phyloP scores from a whole-genome alignment of 2,329 filamentous ascomycete genomes.

The Thielaviopsis musarum region DNA sequence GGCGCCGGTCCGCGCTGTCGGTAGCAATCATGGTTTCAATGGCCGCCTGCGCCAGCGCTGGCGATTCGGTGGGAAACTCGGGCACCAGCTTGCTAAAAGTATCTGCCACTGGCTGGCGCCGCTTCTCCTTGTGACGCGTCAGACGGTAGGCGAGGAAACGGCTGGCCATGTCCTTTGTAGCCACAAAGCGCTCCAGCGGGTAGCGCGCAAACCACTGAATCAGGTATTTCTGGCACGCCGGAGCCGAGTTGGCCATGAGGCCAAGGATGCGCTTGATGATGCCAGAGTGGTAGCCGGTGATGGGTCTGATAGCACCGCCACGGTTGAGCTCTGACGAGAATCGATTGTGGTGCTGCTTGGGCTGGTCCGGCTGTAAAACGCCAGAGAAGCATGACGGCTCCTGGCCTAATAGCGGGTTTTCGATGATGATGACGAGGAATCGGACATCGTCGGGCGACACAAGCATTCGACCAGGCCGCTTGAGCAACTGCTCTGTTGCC shows the following conservation, averaged over 20 bases:
- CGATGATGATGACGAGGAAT: conserved; percentile 61
- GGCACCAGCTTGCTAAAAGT: conserved; percentile 54
- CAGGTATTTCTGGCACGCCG: conserved; percentile 59
- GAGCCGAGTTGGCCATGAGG: conserved; percentile 57
- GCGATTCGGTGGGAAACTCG: conserved; percentile 33
- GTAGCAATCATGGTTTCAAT: conserved; percentile 2
- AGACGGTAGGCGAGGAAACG: conserved; percentile 72
- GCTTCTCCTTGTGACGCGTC: conserved; percentile 51
- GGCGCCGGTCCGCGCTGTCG: background rate
- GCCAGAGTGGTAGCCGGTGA: conserved; percentile 52
- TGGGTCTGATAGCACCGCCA: conserved; percentile 6
- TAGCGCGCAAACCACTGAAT: conserved; percentile 64
- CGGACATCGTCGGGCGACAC: conserved; percentile 52
- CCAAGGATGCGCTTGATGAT: conserved; percentile 76
- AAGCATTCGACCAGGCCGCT: conserved; percentile 57
- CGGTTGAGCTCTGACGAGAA: conserved; percentile 1
- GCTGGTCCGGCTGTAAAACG: conserved; percentile 18
- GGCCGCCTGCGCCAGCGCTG: background rate
- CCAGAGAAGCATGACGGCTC: conserved; percentile 25
- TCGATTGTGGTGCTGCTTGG: background rate
- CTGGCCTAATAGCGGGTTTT: conserved; percentile 57
- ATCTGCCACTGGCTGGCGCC: conserved; percentile 40
- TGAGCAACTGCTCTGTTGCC: conserved; percentile 61
- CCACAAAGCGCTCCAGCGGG: conserved; percentile 49
- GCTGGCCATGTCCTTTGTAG: conserved; percentile 58